Conservation (phyloP, 2,329 filamentous ascomycete genomes). For the Fusarium foetens region DNA sequence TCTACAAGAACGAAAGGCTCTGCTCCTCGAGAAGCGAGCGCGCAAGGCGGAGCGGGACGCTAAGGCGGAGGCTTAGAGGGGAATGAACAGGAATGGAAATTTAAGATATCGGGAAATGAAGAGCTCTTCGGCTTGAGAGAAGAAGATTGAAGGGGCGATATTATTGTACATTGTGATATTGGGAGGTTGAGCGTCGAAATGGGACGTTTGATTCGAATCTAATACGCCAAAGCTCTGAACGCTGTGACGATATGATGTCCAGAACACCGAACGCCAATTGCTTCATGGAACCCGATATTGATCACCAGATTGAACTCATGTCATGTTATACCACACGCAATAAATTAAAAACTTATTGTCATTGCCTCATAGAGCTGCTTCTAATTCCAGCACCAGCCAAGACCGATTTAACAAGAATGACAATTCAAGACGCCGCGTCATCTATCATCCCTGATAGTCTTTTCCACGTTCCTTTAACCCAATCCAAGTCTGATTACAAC, state of each 20-base stretch:
- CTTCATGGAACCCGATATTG: neutral
- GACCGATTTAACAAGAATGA: neutral
- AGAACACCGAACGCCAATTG: neutral
- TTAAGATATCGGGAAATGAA: conserved; percentile 21
- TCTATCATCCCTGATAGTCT: conserved; percentile 22
- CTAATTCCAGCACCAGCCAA: conserved; percentile 16
- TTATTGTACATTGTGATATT: conserved; percentile 42
- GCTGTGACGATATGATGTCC: conserved; percentile 14
- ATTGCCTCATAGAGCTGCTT: conserved; percentile 18
- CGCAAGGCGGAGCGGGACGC: conserved; percentile 62
- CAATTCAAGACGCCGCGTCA: conserved; percentile 27
- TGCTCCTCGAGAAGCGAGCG: conserved; percentile 88
- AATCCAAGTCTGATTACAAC: conserved; percentile 50
- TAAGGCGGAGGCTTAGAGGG: conserved; percentile 41
- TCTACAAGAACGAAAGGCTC: conserved; percentile 80
- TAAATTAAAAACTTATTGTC: conserved; percentile 6
- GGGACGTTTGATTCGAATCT: conserved; percentile 39
- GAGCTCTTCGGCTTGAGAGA: conserved; percentile 3
- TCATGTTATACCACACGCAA: neutral
- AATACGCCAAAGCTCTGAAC: conserved; percentile 16
- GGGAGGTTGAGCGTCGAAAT: conserved; percentile 42
- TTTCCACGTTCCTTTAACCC: conserved; percentile 25
- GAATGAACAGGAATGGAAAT: conserved; percentile 6
- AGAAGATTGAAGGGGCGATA: conserved; percentile 9
- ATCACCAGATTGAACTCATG: neutral